These are phyloP conservation scores for Venturia pyrina DNA, from an alignment of 2,329 filamentous ascomycete species.

Conservation along the genomic window DNA sequence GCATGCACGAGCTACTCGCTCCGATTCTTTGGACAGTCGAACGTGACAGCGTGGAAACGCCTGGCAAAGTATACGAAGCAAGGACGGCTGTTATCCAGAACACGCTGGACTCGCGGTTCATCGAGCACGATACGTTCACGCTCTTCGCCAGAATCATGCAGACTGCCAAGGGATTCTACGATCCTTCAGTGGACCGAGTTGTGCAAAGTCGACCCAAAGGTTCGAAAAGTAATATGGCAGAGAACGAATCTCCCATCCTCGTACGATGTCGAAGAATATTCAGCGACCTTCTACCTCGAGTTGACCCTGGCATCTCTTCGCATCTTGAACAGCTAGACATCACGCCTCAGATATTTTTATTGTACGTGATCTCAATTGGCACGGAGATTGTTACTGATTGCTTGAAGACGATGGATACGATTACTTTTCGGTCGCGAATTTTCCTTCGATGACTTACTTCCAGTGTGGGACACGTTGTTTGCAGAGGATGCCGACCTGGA, in stretches of 20 bases:
- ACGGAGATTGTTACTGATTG: not conserved
- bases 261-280: conserved; percentile 80
- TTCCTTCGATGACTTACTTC: conserved; percentile 71
- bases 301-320: conserved; percentile 72
- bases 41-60: conserved; percentile 56
- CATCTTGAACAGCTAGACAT: conserved; percentile 80
- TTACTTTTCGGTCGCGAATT: conserved; percentile 91
- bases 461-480: conserved; percentile 86
- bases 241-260: conserved; percentile 61
- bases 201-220: not conserved
- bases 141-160: conserved; percentile 85
- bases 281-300: conserved; percentile 63
- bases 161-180: conserved; percentile 76
- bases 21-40: conserved; percentile 79
- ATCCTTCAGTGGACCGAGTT: conserved; percentile 42
- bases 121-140: conserved; percentile 86
- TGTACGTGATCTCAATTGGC: conserved; percentile 42
- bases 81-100: conserved; percentile 38
- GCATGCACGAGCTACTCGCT: conserved; percentile 94
- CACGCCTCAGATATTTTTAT: conserved; percentile 91
- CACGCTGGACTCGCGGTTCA: conserved; percentile 59
- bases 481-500: conserved; percentile 72
- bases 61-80: conserved; percentile 18
- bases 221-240: conserved; percentile 13
- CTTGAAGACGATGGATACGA: conserved; percentile 73